Evolutionary conservation across 176 grass and related monocot species (phyloP), one percentile per base, ranked within the genome.

Genomic region (Triticum urartu): DNA sequence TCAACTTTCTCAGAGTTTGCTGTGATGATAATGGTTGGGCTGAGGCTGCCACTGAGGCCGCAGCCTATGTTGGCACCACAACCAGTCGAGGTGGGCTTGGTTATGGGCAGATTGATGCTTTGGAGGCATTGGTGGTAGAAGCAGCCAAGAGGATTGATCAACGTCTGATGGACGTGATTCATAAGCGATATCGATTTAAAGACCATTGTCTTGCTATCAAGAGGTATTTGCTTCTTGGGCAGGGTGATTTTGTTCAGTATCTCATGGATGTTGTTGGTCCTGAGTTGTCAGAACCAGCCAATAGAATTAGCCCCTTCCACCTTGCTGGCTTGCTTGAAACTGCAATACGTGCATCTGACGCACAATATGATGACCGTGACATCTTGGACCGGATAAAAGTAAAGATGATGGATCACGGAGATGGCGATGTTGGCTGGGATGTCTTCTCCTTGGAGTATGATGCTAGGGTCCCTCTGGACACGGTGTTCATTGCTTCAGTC

Each of bases 231-330:
- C 95, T 98, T 85, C 91, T 98, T 9, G 95, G 95, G 25, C 95
- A 98, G 90, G 95, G 95, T 84, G 95, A 98, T 68, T 98, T 98
- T 88, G 93, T 98, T 10, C 95, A 98, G 81, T 98, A 95, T 88
- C 82, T 98, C 52, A 98, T 98, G 95, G 91, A 95, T 18, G 83
- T 92, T 86, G 95, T 98, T 33, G 95, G 95, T 32, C 95, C 95
- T 36, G 95, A 98, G 86, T 86, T 98, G 20, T 98, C 95, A 30
- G 95, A 95, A 64, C 93, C 95, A 33, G 95, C 95, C 71, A 98
- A 98, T 91, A 91, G 91, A 68, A 98, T 98, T 72, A 98, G 95
- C 83, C 81, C 89, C 54, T 98, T 98, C 91, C 95, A 98, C 68
- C 87, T 98, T 73, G 89, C 95, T 36, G 93, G 95, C 20, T 76